Conservation (phyloP, 2,329 filamentous ascomycete species). For the Pestalotiopsis sp. region DNA sequence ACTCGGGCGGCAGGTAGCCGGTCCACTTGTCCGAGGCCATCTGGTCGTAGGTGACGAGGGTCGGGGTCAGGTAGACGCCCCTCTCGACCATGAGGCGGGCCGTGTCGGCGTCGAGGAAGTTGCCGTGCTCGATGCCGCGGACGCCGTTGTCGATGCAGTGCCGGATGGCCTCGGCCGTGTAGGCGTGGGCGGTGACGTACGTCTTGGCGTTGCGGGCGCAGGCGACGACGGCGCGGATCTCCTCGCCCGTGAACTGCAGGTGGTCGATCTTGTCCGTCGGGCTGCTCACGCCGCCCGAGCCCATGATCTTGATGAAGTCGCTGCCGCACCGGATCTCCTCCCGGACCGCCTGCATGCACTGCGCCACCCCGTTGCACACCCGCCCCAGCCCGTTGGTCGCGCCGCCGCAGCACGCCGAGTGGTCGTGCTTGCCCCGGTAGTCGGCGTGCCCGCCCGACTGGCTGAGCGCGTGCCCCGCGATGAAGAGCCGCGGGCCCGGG, state of each 20-base stretch:
- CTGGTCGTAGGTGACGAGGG: slow-evolving; percentile 47
- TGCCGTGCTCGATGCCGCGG: slow-evolving; percentile 47
- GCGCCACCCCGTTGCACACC: slow-evolving; percentile 48
- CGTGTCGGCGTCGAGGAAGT: slow-evolving; percentile 36
- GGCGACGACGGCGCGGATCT: slow-evolving; percentile 50
- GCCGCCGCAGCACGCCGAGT: slow-evolving; percentile 46
- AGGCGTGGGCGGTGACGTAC: slow-evolving; percentile 55
- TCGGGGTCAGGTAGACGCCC: slow-evolving; percentile 50
- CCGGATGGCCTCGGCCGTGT: slow-evolving; percentile 49
- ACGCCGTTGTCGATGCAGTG: slow-evolving; percentile 53
- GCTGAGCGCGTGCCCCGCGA: slow-evolving; percentile 47
- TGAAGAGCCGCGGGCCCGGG: slow-evolving; percentile 50
- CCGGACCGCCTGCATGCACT: slow-evolving; percentile 48
- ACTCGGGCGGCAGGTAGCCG: slow-evolving; percentile 40
- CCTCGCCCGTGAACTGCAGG: slow-evolving; percentile 52
- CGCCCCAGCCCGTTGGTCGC: slow-evolving; percentile 38
- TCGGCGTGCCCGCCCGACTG: slow-evolving; percentile 57
- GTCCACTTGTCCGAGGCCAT: slow-evolving; percentile 42
- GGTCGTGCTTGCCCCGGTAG: slow-evolving; percentile 39
- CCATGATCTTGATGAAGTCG: slow-evolving; percentile 60
- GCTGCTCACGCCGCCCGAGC: slow-evolving; percentile 50
- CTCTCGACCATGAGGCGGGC: slow-evolving; percentile 48
- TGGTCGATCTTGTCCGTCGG: slow-evolving; percentile 51
- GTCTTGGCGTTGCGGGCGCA: slow-evolving; percentile 46
- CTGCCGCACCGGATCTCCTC: slow-evolving; percentile 51